phyloP scores from a whole-genome alignment of 1,284 basidiomycete genomes.

The Phlebopus sp. region DNA sequence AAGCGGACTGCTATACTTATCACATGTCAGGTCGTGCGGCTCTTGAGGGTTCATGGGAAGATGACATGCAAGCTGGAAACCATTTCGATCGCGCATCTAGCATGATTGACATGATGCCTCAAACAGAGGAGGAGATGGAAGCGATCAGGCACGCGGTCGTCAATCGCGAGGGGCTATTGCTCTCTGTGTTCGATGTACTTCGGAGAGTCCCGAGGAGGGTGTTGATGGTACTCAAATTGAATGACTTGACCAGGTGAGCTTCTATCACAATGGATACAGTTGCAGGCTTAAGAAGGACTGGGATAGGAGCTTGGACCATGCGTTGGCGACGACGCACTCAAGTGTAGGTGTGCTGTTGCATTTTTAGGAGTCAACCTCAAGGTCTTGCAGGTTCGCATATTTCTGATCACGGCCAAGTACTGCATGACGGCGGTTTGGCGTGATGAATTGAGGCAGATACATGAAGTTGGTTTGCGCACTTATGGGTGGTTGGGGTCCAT shows the following conservation, averaged over 20 bases:
- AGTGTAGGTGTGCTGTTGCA: constrained; percentile 42
- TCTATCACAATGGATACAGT: no score
- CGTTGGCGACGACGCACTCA: constrained; percentile 73
- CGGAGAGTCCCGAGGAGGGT: constrained; percentile 79
- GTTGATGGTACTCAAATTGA: constrained; percentile 86
- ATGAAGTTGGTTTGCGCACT: constrained; percentile 42
- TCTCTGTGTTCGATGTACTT: constrained; percentile 83
- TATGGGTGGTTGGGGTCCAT: constrained; percentile 49
- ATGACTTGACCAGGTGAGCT: constrained; percentile 73
- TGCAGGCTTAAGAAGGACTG: constrained; percentile 1
- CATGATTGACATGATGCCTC: constrained; percentile 70
- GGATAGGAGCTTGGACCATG: constrained; percentile 64
- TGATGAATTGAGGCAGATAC: constrained; percentile 65
- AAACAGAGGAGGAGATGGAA: constrained; percentile 71
- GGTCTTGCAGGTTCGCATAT: constrained; percentile 66
- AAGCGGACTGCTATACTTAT: neutral
- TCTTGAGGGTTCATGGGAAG: constrained; percentile 56
- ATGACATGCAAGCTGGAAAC: constrained; percentile 32
- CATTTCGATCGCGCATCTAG: constrained; percentile 61
- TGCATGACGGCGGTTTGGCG: constrained; percentile 85
- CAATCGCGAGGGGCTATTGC: constrained; percentile 75
- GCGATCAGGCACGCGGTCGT: constrained; percentile 79
- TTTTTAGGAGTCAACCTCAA: constrained; percentile 1
- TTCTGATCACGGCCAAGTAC: constrained; percentile 89
- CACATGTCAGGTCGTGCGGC: constrained; percentile 49